Conservation (phyloP, 352 stramenopile species). For the Globisporangium nagaii region DNA sequence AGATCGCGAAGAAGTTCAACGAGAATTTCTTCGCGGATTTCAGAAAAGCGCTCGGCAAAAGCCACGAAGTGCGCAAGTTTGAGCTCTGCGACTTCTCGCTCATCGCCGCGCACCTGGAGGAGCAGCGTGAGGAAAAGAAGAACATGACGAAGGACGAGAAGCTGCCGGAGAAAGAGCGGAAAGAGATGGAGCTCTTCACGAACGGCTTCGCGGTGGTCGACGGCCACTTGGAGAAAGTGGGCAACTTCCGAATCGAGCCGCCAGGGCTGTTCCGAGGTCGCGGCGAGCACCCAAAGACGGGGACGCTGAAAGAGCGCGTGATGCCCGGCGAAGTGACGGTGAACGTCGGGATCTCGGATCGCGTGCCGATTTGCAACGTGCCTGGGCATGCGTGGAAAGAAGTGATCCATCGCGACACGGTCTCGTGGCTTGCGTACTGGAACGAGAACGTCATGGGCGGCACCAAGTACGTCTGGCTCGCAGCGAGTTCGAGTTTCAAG, state of each 20-base stretch:
- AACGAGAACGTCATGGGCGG: conserved; percentile 98
- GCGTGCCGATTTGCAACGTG: conserved; percentile 88
- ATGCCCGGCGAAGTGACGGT: conserved; percentile 96
- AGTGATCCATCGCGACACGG: conserved; percentile 92
- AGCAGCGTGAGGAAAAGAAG: conserved; percentile 92
- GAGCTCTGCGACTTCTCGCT: conserved; percentile 96
- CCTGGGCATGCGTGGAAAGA: conserved; percentile 96
- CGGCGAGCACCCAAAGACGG: conserved; percentile 99
- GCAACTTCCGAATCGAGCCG: conserved; percentile 97
- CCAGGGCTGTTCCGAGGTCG: conserved; percentile 97
- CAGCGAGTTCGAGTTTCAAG: conserved; percentile 98
- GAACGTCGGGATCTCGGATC: conserved; percentile 94
- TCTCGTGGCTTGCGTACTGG: conserved; percentile 93
- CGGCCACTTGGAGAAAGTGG: conserved; percentile 97
- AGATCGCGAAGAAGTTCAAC: conserved; percentile 97
- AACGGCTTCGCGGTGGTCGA: conserved; percentile 98
- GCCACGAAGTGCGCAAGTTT: conserved; percentile 94
- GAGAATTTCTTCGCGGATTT: conserved; percentile 99
- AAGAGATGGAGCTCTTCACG: conserved; percentile 89
- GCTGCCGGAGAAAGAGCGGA: conserved; percentile 81
- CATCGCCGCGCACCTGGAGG: conserved; percentile 91
- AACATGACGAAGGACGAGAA: conserved; percentile 96
- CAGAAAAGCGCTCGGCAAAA: conserved; percentile 87
- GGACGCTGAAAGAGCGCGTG: conserved; percentile 96
- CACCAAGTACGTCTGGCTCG: conserved; percentile 99